Evolutionary conservation across 306 rosid species (phyloP), one percentile per base, ranked within the genome.

Genomic region (Cicer pinnatifidum): DNA sequence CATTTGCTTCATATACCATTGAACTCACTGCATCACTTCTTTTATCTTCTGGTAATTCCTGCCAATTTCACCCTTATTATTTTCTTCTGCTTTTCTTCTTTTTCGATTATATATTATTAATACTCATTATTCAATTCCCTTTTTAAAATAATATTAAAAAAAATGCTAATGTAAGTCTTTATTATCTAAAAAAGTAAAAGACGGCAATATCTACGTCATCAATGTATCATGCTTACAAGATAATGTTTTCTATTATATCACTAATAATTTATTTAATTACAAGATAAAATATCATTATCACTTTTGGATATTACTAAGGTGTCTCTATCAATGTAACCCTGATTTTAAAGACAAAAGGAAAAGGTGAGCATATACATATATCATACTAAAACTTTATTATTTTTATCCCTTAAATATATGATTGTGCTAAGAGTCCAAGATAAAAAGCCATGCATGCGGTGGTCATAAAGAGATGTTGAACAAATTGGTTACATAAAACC

Each of bases 1-100:
- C 98, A 52, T 93, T 86, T 0, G 98, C 98, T 77, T 93, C 98
- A 38, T 93, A 93, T 38, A 93, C 97, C 97, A 93, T 91, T 3
- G 98, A 91, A 71, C 96, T 93, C 47, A 93, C 98, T 1, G 98
- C 98, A 64, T 93, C 98, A 52, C 91, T 89, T n/a, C 97, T 28
- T 39, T 93, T 94, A 28, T 89, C 85, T 67, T 88, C 98, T 3
- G 96, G 92, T 33, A 93, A 62, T 62, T 93, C 98, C 98, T 93
- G 82, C 44, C 4, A 19, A 6, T 63, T 75, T 19, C 1, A 0
- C 1, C 0, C 19, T 17, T 17, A 17, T 17, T 17, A 17, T 17
- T 17, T 17, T 17, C 19, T 17, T 17, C 19, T 17, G 19, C 19
- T 17, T 17, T 17, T 17, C 19, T 17, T 17, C 19, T 17, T 17